Percentiles rank a stretch among this genome's conserved stretches.
Conservation (phyloP, 306 rosid genomes). For the Pterocarpus santalinus region DNA sequence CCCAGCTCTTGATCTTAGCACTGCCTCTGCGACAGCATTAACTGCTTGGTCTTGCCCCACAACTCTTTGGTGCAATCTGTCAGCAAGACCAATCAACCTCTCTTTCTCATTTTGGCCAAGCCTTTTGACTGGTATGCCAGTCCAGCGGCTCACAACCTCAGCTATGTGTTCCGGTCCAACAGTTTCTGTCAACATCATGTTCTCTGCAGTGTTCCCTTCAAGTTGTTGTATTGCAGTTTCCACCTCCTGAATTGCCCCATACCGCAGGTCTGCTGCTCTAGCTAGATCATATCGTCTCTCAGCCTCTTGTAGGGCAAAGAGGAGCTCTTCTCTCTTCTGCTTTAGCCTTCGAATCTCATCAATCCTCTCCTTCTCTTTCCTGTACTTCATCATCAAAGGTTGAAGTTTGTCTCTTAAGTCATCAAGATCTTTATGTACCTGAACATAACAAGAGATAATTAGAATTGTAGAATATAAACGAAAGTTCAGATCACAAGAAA, state of each 20-base stretch:
- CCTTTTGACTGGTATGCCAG: conserved; percentile 93
- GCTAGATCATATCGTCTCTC: conserved; percentile 92
- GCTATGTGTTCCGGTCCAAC: conserved; percentile 96
- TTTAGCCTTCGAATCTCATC: conserved; percentile 86
- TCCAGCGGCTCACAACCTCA: conserved; percentile 96
- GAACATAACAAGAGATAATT: not conserved
- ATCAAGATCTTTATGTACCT: conserved; percentile 88
- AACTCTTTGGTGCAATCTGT: conserved; percentile 84
- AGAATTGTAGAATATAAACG: not conserved
- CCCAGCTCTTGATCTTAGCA: conserved; percentile 91
- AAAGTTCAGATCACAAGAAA: not conserved
- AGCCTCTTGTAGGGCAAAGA: conserved; percentile 82
- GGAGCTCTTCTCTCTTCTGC: conserved; percentile 84
- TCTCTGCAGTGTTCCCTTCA: conserved; percentile 74
- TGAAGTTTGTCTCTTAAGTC: conserved; percentile 93
- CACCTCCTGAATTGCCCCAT: conserved; percentile 95
- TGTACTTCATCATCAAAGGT: conserved; percentile 85
- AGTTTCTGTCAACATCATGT: conserved; percentile 83
- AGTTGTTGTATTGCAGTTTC: conserved; percentile 76
- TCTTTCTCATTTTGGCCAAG: conserved; percentile 91
- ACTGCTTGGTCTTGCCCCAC: conserved; percentile 96
- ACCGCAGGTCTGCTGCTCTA: conserved; percentile 87
- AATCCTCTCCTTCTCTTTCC: conserved; percentile 82
- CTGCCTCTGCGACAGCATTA: conserved; percentile 91
- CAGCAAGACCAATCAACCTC: conserved; percentile 81